Base-by-base conservation (phyloP, 1,284 basidiomycete genomes). In the Leccinum fallax region DNA sequence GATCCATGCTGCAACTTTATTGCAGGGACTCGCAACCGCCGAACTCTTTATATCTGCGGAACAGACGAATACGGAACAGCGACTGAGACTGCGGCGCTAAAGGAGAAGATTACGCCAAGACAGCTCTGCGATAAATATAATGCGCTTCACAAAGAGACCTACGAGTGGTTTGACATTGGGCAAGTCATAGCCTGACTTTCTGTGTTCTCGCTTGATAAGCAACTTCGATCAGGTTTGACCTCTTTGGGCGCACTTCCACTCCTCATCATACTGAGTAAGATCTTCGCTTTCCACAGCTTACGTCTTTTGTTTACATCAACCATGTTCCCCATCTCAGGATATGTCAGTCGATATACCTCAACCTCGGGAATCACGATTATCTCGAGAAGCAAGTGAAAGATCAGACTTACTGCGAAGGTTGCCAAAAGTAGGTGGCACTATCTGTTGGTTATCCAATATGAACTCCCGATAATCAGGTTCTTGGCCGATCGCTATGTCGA, bases 51-150 rank as follows among this genome's bases (percentile, higher is more conserved):
- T 77, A 86, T 99, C 65, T 99, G 97, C 76, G 97, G 97, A 53
- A 99, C 97, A 5, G 97, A 99, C 75, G 97, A 99, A 78, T 99
- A 99, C 71, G 97, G 97, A 36, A 99, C 97, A 2, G 97, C 97
- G 0, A 98, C 97, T 1, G 97, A 99, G 82, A 98, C 96, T 2
- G 93, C 97, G 78, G 97, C 97, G 4, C 77, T 98, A 62, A 97
- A 98, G 75, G 97, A 99, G 75, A 90, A 91, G 1, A 80, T 98
- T 28, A 89, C 93, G 7, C 95, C 97, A 0, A 82, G 85, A 67
- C 88, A 92, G 72, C 84, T 99, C 4, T 97, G 95, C 76, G 94
- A 97, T 78, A 97, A 98, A 80, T 98, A 98, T 76, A 82, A 97
- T 73, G 83, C 85, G 32, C 81, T 98, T 13, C 97, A 99, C 71